phyloP scores from a whole-genome alignment of 2,329 filamentous ascomycete species.

The Xylaria sp. region DNA sequence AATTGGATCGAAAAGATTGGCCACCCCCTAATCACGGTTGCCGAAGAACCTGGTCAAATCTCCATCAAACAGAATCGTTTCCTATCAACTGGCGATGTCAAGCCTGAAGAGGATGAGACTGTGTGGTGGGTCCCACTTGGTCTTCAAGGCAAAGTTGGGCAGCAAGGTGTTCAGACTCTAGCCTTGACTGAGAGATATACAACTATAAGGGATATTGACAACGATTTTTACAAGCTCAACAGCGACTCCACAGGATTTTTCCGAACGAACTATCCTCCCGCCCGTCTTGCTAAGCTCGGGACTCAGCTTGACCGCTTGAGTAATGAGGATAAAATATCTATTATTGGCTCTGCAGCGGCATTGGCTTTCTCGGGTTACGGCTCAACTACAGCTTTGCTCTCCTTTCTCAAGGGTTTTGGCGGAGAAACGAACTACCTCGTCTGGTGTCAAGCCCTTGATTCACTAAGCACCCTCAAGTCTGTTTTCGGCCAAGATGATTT shows the following conservation, averaged over 20 bases:
- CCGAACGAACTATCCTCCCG: conserved; percentile 91
- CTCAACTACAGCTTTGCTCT: conserved; percentile 82
- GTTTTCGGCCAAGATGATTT: conserved; percentile 82
- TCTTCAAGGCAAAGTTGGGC: conserved; percentile 78
- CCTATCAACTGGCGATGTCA: conserved; percentile 89
- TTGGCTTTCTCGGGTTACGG: conserved; percentile 88
- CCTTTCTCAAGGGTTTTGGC: conserved; percentile 86
- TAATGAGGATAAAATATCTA: conserved; percentile 90
- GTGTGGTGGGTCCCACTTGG: conserved; percentile 96
- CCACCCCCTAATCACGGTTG: conserved; percentile 88
- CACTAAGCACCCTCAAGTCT: conserved; percentile 80
- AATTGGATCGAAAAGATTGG: conserved; percentile 97
- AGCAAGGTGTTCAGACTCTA: conserved; percentile 70
- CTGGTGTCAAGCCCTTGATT: conserved; percentile 85
- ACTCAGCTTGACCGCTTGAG: conserved; percentile 79
- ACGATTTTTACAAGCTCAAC: conserved; percentile 94
- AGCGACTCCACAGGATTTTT: conserved; percentile 88
- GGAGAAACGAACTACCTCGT: conserved; percentile 87
- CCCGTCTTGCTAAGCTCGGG: conserved; percentile 82
- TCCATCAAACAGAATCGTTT: conserved; percentile 88
- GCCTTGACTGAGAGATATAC: conserved; percentile 82
- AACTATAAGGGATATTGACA: conserved; percentile 78
- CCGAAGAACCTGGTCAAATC: conserved; percentile 85
- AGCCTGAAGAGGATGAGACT: conserved; percentile 89
- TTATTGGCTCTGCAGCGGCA: conserved; percentile 89